A percentile compares a stretch with the other conserved stretches of the same genome.
These are phyloP conservation scores for Extremus antarcticus DNA, from an alignment of 495 filamentous ascomycete species.

Conservation along the genomic window DNA sequence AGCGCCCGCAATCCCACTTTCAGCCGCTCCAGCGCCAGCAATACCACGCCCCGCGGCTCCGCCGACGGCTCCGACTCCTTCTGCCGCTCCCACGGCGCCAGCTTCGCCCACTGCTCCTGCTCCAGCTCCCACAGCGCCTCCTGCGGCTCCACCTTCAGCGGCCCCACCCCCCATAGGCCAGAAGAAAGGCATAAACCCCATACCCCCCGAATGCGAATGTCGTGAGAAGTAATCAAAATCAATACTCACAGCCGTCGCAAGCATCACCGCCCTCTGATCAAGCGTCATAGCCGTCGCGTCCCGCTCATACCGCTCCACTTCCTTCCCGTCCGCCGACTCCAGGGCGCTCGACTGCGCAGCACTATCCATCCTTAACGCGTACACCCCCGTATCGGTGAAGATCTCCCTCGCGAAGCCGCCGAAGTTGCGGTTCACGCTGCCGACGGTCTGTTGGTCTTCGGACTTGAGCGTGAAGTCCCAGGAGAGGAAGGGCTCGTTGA, in stretches of 20 bases:
- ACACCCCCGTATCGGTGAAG: constrained; percentile 63
- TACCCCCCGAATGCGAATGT: constrained; percentile 38
- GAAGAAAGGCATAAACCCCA: constrained; percentile 50
- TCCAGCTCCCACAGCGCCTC: constrained; percentile 34
- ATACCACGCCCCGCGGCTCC: constrained; percentile 36
- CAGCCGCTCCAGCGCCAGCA: constrained; percentile 28
- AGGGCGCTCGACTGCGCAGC: constrained; percentile 6
- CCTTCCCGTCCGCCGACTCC: constrained; percentile 9
- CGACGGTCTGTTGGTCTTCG: constrained; percentile 31
- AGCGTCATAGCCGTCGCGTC: constrained; percentile 48
- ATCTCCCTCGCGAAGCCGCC: constrained; percentile 57
- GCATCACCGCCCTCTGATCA: constrained; percentile 61
- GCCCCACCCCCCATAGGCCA: constrained; percentile 43
- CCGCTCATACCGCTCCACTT: constrained; percentile 13
- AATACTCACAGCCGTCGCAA: constrained; percentile 58
- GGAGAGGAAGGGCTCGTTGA: constrained; percentile 34
- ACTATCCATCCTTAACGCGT: constrained; percentile 59
- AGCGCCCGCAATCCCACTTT: constrained; percentile 43
- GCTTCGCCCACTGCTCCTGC: constrained; percentile 33
- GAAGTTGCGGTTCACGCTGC: constrained; percentile 59
- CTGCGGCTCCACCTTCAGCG: constrained; percentile 28
- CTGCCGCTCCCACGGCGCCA: constrained; percentile 28
- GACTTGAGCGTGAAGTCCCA: constrained; percentile 33
- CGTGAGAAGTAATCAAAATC: constrained; percentile 68
- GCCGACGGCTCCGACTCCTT: constrained; percentile 15